Percentiles rank a stretch among this genome's conserved stretches.
These are phyloP conservation scores for Eucalyptus viminalis DNA, from an alignment of 345 rosid genomes.

Conservation along the genomic window DNA sequence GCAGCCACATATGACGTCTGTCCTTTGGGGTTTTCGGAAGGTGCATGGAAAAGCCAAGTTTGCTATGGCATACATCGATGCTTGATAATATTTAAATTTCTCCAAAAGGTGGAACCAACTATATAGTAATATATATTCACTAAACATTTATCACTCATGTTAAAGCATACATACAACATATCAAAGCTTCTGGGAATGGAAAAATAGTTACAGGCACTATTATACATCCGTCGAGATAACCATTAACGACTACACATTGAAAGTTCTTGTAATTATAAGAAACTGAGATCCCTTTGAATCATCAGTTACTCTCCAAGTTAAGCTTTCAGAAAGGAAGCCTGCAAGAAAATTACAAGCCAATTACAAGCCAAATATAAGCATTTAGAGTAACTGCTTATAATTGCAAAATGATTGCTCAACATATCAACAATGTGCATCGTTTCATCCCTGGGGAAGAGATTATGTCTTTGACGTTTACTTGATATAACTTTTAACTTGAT, in stretches of 20 bases:
- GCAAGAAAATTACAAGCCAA: background rate
- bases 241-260: background rate
- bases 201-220: background rate
- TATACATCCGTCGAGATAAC: background rate
- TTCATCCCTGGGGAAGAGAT: background rate
- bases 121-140: background rate
- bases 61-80: background rate
- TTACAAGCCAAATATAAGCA: background rate
- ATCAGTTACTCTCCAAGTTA: background rate
- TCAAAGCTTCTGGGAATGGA: background rate
- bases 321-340: constrained; percentile 14
- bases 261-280: background rate
- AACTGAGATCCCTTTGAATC: background rate
- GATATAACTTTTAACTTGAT: background rate
- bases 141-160: background rate
- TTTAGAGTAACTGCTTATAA: background rate
- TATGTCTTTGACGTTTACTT: background rate
- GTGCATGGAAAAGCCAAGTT: background rate
- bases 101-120: background rate
- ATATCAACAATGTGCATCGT: background rate
- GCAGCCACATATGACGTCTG: background rate
- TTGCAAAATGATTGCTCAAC: background rate
- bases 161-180: background rate
- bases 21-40: background rate
- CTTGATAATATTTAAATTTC: background rate